phyloP scores from a whole-genome alignment of 441 rosid species.

The Flueggea neowawraea region DNA sequence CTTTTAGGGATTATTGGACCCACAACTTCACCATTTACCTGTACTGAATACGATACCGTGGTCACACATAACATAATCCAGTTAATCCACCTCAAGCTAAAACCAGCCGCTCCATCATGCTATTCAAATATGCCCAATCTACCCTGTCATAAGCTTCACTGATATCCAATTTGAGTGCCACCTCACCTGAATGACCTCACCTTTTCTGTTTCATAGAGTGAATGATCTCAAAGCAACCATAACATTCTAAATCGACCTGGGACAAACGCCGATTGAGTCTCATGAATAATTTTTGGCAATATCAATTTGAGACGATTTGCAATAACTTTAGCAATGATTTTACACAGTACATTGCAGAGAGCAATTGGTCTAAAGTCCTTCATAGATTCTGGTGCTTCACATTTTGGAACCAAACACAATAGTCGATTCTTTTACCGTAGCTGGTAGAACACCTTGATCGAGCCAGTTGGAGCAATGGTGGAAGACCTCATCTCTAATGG shows the following conservation, averaged over 20 bases:
- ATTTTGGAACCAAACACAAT: not conserved
- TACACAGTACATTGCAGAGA: not conserved
- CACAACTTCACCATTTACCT: not conserved
- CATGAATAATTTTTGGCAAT: not conserved
- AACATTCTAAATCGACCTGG: not conserved
- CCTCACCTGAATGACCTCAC: not conserved
- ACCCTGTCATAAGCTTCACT: not conserved
- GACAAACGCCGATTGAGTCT: not conserved
- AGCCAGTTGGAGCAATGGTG: not conserved
- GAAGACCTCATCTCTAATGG: not conserved
- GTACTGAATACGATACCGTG: not conserved
- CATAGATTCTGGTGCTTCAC: not conserved
- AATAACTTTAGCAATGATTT: not conserved
- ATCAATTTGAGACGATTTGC: not conserved
- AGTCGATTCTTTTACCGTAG: not conserved
- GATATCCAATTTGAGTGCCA: slow-evolving; percentile 2
- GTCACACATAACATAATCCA: not conserved
- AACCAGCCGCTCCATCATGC: not conserved
- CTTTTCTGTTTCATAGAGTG: not conserved
- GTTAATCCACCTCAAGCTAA: not conserved
- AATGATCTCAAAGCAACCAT: not conserved
- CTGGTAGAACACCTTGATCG: not conserved
- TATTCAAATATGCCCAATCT: not conserved
- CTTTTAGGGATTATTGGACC: not conserved
- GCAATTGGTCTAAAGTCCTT: not conserved